Percentiles rank a stretch among this genome's conserved stretches.
Evolutionary conservation across 2,329 filamentous ascomycete species (phyloP).

Genomic region (Dothideomycetes sp.): DNA sequence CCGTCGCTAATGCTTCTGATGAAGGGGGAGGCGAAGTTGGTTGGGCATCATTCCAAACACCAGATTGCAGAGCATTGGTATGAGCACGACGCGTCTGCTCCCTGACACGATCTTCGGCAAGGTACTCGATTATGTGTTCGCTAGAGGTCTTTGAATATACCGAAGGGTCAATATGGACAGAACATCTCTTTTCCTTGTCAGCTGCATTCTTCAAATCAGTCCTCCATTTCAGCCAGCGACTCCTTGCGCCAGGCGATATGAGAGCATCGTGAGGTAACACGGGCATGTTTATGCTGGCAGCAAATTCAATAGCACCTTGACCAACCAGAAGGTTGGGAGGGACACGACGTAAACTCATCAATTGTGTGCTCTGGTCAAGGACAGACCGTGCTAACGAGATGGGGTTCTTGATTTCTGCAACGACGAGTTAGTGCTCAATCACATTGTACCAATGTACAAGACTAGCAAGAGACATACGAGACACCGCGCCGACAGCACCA

Average conservation of each 20-base stretch:
- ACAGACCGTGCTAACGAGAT: slow-evolving; percentile 78
- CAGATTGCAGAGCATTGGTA: slow-evolving; percentile 25
- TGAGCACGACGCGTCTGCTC: slow-evolving; percentile 31
- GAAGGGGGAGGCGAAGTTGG: slow-evolving; percentile 26
- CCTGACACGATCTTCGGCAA: slow-evolving; percentile 25
- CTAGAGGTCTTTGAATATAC: slow-evolving; percentile 18
- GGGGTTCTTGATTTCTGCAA: slow-evolving; percentile 84
- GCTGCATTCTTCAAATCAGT: slow-evolving; percentile 58
- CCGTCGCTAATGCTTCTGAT: slow-evolving; percentile 14
- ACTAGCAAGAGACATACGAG: slow-evolving; percentile 54
- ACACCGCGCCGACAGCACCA: slow-evolving; percentile 83
- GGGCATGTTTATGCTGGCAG: slow-evolving; percentile 64
- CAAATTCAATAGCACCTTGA: slow-evolving; percentile 78
- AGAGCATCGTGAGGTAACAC: slow-evolving; percentile 66
- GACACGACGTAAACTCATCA: slow-evolving; percentile 76
- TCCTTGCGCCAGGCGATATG: slow-evolving; percentile 68
- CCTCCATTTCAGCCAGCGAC: slow-evolving; percentile 72
- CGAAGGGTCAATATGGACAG: slow-evolving; percentile 22
- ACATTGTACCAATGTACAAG: slow-evolving; percentile 15
- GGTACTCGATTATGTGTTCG: slow-evolving; percentile 16
- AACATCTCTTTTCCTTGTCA: slow-evolving; percentile 27
- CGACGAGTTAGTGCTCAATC: no score
- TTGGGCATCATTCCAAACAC: slow-evolving; percentile 28
- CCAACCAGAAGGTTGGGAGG: slow-evolving; percentile 88
- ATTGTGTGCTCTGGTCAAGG: slow-evolving; percentile 64